Evolutionary conservation across 2,329 filamentous ascomycete species (phyloP), one percentile per base, ranked within the genome.

Genomic region (Paraphaeosphaeria sporulosa): DNA sequence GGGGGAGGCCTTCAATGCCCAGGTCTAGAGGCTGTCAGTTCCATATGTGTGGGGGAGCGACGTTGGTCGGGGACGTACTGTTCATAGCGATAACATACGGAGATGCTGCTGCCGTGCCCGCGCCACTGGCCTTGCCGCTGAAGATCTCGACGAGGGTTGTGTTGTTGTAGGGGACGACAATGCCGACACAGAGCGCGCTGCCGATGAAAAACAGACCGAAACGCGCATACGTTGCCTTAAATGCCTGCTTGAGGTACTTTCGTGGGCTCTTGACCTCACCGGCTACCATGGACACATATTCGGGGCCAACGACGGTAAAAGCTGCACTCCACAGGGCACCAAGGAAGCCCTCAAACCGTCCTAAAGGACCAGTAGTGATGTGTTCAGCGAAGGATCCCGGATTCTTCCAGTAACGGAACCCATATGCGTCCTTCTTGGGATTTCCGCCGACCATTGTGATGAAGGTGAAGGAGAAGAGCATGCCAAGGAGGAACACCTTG

Each of bases 101-200:
- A 7, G 85, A 87, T 0, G 84, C 83, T 2, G 83, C 82, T 2
- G 84, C 86, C 3, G 80, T 84, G 25, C 79, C 79, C 10, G 67
- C 67, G 23, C 69, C 69, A 23, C 57, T 55, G 6, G 54, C 53
- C 15, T 55, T 60, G 34, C 65, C 67, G 19, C n/a, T 65, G 49
- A 73, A 50, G 21, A 74, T 66, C 0, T 87, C 90, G 27, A 92
- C 80, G 58, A 90, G 90, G 10, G 90, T 92, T 15, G 91, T 79
- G 32, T 93, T 86, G 62, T 92, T 86, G 58, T 88, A 86, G 0
- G 90, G 89, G 30, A 78, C 60, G n/a, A 79, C 70, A 27, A 81
- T 80, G 30, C 80, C 79, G 6, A 80, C 75, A 49, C 73, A 76
- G 10, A 82, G 65, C 1, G 78, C 76, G 19, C 74, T 74, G 1